Percentiles rank a stretch among this genome's conserved stretches.
Evolutionary conservation across 768 basidiomycete species (phyloP).

Genomic region (Tricholoma flavovirens): DNA sequence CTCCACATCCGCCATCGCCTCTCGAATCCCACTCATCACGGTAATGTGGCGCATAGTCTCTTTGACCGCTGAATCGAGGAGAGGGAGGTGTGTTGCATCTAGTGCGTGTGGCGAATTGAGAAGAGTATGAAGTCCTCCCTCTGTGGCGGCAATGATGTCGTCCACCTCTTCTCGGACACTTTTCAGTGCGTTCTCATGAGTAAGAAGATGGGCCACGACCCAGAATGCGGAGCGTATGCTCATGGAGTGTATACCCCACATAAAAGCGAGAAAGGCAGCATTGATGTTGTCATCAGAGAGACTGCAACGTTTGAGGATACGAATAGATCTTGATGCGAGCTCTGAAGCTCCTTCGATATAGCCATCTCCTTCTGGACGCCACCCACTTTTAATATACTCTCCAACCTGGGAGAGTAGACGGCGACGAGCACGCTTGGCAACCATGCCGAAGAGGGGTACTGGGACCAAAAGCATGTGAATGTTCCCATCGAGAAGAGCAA

Average conservation of each 20-base stretch:
- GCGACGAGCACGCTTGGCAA: not conserved
- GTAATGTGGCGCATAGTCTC: not conserved
- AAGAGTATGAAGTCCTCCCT: not conserved
- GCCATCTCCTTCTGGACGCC: not conserved
- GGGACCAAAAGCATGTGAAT: not conserved
- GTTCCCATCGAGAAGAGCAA: not conserved
- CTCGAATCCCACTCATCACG: not conserved
- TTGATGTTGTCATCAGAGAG: not conserved
- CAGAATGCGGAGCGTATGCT: not conserved
- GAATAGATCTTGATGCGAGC: not conserved
- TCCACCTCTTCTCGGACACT: not conserved
- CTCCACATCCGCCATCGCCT: not conserved
- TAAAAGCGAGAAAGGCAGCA: not conserved
- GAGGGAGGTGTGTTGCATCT: not conserved
- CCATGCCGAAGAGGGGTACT: not conserved
- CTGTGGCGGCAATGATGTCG: not conserved
- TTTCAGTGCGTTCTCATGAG: not conserved
- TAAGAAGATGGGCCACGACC: conserved; percentile 1
- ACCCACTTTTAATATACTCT: not conserved
- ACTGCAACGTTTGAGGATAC: not conserved
- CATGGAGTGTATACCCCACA: conserved; percentile 1
- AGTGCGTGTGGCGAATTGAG: not conserved
- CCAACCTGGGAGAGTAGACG: not conserved
- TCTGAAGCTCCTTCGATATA: conserved; percentile 1
- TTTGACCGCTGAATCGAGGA: not conserved